A percentile compares a stretch with the other conserved stretches of the same genome.
phyloP scores from a whole-genome alignment of 1,139 yeast species.

The Torulaspora globosa region DNA sequence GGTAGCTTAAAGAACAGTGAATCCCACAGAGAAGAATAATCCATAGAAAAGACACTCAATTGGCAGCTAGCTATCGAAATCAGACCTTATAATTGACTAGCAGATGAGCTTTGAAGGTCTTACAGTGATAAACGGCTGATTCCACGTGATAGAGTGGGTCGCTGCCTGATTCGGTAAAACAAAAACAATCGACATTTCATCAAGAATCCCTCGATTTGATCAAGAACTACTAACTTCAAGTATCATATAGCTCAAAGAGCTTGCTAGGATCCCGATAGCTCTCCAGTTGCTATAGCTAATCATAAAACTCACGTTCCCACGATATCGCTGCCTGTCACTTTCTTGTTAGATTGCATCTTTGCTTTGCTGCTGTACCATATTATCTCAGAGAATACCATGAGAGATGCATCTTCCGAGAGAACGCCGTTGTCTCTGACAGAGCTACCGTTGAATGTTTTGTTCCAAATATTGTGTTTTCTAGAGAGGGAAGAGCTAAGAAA shows the following conservation, averaged over 20 bases:
- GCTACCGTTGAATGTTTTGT: conserved; percentile 28
- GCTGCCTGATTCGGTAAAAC: conserved; percentile 10
- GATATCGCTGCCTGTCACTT: conserved; percentile 9
- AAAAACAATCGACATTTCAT: conserved; percentile 6
- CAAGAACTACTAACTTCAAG: neutral
- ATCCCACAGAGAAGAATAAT: neutral
- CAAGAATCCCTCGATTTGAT: conserved; percentile 3
- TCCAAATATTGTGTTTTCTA: conserved; percentile 26
- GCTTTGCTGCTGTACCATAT: conserved; percentile 11
- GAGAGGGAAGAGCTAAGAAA: conserved; percentile 25
- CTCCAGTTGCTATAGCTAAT: neutral
- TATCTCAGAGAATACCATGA: conserved; percentile 9
- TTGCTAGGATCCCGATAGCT: neutral
- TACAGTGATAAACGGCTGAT: neutral
- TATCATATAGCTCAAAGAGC: neutral
- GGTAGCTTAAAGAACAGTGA: neutral
- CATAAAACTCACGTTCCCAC: conserved; percentile 1
- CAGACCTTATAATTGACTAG: neutral
- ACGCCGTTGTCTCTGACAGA: conserved; percentile 15
- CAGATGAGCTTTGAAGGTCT: neutral
- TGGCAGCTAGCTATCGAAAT: neutral
- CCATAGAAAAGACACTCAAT: neutral
- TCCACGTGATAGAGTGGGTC: conserved; percentile 8
- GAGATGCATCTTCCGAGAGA: neutral
- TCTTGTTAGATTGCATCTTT: conserved; percentile 9